phyloP scores from a whole-genome alignment of 495 filamentous ascomycete genomes.

The Parachaetomium inaequale region DNA sequence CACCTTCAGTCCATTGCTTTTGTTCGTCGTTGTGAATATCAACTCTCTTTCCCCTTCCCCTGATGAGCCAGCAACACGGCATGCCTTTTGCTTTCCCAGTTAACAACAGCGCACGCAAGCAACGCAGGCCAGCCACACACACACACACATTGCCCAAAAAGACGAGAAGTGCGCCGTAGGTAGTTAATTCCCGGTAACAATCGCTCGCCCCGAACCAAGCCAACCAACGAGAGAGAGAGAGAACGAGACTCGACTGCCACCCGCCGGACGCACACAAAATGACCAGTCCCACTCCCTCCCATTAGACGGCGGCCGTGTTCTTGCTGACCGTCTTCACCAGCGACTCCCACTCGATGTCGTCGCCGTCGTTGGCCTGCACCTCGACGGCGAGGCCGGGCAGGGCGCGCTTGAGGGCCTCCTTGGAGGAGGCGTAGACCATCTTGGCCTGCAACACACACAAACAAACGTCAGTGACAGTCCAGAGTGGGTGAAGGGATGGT shows the following conservation, averaged over 20 bases:
- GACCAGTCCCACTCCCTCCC: neutral
- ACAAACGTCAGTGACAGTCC: neutral
- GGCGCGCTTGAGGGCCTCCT: slow-evolving; percentile 83
- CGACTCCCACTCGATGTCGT: slow-evolving; percentile 82
- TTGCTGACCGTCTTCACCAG: slow-evolving; percentile 78
- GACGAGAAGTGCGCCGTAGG: slow-evolving; percentile 1
- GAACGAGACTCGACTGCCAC: neutral
- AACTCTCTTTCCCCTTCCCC: neutral
- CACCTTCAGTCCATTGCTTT: neutral
- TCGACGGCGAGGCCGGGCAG: slow-evolving; percentile 75
- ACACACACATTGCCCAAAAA: neutral
- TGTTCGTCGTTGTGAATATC: neutral
- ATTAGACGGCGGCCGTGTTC: slow-evolving; percentile 49
- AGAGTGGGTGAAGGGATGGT: neutral
- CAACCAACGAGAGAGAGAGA: neutral
- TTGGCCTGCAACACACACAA: slow-evolving; percentile 64
- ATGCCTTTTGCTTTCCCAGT: neutral
- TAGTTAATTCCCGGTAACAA: slow-evolving; percentile 10
- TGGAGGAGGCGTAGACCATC: slow-evolving; percentile 97
- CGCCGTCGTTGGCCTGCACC: slow-evolving; percentile 88
- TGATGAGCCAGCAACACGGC: slow-evolving; percentile 2
- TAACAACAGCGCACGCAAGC: neutral
- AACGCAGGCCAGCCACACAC: neutral
- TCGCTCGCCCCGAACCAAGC: slow-evolving; percentile 8
- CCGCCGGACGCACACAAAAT: neutral